These are phyloP conservation scores for Beauveria bassiana DNA, from an alignment of 2,329 filamentous ascomycete genomes.

Conservation along the genomic window DNA sequence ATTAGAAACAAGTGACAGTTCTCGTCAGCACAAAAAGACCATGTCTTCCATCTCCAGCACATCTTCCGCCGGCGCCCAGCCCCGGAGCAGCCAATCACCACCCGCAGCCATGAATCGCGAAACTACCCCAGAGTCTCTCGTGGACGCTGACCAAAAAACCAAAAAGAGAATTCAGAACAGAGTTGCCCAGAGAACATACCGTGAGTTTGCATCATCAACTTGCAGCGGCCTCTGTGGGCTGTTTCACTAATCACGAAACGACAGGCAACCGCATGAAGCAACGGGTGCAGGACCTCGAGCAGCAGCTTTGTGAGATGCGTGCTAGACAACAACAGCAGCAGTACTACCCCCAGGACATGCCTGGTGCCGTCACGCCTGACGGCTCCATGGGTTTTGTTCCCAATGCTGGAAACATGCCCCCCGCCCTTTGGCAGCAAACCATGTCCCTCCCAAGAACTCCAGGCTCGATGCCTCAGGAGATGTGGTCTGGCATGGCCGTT, in stretches of 20 bases:
- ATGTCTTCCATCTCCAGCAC: slow-evolving; percentile 9
- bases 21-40: slow-evolving; percentile 5
- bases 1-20: background rate
- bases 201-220: slow-evolving; percentile 15
- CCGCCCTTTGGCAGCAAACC: slow-evolving; percentile 6
- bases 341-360: slow-evolving; percentile 4
- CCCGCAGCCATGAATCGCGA: slow-evolving; percentile 5
- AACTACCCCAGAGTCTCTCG: slow-evolving; percentile 1
- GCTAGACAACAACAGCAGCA: slow-evolving; percentile 11
- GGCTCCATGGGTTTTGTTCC: slow-evolving; percentile 7
- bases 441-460: slow-evolving; percentile 3
- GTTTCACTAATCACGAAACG: background rate
- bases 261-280: slow-evolving; percentile 12
- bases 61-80: slow-evolving; percentile 2
- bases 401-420: slow-evolving; percentile 2
- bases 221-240: background rate
- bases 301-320: slow-evolving; percentile 12
- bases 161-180: slow-evolving; percentile 27
- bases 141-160: slow-evolving; percentile 17
- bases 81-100: slow-evolving; percentile 5
- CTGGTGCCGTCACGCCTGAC: background rate
- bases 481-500: slow-evolving; percentile 9
- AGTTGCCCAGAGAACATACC: slow-evolving; percentile 25
- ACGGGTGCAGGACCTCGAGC: slow-evolving; percentile 12
- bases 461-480: slow-evolving; percentile 6